Base-by-base conservation (phyloP, 805 yeast species). In the Candida insectorum region DNA sequence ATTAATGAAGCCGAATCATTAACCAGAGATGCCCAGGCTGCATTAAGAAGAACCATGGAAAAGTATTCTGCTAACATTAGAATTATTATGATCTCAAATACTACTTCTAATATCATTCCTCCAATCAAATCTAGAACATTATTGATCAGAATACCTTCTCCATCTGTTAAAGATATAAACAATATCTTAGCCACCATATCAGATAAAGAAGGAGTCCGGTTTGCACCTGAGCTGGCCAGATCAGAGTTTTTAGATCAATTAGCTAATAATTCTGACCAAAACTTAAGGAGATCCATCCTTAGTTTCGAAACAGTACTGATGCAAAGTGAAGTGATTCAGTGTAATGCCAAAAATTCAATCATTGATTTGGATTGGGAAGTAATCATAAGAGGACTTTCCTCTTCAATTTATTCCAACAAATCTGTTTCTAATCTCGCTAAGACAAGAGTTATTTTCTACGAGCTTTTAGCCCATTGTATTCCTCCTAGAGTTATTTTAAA, bases 71-170 rank as follows among this genome's bases (percentile, higher is more conserved):
- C 82, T 16, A 89, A 87, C 52, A 78, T 93, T 46, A 75, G 99
- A 40, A 65, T 93, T 42, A 75, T 93, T 22, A 64, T 93, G 64
- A 71, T 93, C 14, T 85, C 96, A 47, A 91, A 87, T 53, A 77
- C 96, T 3, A 85, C 95, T 16, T 85, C 96, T 15, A 85, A 85
- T 44, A 89, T 93, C 39, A 91, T 93, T 39, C 81, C 87, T 2
- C 99, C 99, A 8, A 93, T 93, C 43, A 83, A 85, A 50, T 89
- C 97, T 16, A 81, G 99, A 62, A 88, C 97, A 6, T 62, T 93
- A 33, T 68, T 91, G 39, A 73, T 93, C n/a, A 73, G 97, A 39
- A 79, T 88, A 2, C 83, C 96, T 1, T 81, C 96, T 3, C 97
- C 99, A 0, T 51, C 75, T 0, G 50, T 52, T 2, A 60, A 60